Base-by-base conservation (phyloP, 306 rosid species). In the Prunus davidiana region DNA sequence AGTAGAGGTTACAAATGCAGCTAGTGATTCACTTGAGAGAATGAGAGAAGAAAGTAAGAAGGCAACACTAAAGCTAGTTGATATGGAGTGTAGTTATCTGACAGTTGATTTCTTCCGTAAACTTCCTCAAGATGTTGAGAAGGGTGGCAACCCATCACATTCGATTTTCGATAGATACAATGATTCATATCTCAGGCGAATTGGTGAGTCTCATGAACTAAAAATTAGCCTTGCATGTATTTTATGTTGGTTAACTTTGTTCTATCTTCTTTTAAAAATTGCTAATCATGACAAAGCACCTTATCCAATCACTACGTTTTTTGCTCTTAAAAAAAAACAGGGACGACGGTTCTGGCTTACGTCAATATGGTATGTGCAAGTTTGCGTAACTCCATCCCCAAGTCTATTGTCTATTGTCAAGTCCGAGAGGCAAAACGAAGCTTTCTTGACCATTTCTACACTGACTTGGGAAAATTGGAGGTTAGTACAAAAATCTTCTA, bases 111-210 rank as follows among this genome's bases (percentile, higher is more conserved):
- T 86, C 94, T 93, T 93, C 79, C 87, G 98, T 69, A 93, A 86
- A 83, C 96, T 93, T 78, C 98, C 98, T 79, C 98, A 93, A 68
- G 96, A 93, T 72, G 85, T 93, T 78, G 98, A 93, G 55, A 93
- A 93, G 89, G 98, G 98, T 14, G 98, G 98, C 85, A 91, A 91
- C 80, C 96, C 98, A n/a, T 90, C 98, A 1, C 98, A 91, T 85
- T 93, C 98, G 15, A 80, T 91, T 81, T 93, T 91, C 60, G 98
- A 93, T 67, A 89, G 98, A 91, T 93, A 91, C 73, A 93, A 91
- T 52, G 98, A 93, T 72, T 80, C 96, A 11, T 93, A 93, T 77
- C 93, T 93, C 61, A 87, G 97, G 87, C 85, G 98, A 58, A 90
- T 93, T 27, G 98, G 98, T 91, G 75, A 55, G 87, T 79, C 63